phyloP scores from a whole-genome alignment of 441 rosid species.

The Melastoma candidum region DNA sequence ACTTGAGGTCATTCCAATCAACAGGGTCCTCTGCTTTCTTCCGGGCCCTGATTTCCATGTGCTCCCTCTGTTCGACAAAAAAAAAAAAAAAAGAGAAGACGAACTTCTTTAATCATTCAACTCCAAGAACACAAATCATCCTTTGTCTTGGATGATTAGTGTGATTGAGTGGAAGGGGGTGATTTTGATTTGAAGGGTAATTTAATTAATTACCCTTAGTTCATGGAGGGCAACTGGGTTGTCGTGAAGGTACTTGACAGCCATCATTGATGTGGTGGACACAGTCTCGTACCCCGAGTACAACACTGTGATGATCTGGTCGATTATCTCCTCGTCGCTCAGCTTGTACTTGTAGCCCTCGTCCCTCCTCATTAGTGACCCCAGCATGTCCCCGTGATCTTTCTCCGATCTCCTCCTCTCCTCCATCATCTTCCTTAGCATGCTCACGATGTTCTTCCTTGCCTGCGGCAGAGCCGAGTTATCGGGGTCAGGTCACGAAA shows the following conservation, averaged over 20 bases:
- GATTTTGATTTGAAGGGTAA: background rate
- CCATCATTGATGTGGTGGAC: slow-evolving; percentile 93
- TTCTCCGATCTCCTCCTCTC: slow-evolving; percentile 42
- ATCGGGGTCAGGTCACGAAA: background rate
- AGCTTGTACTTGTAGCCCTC: slow-evolving; percentile 31
- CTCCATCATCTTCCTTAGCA: slow-evolving; percentile 44
- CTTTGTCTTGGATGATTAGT: too few species aligned
- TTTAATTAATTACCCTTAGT: slow-evolving; percentile 47
- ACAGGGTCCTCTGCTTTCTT: slow-evolving; percentile 61
- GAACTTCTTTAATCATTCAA: background rate
- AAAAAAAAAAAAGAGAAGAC: background rate
- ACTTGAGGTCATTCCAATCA: slow-evolving; percentile 50
- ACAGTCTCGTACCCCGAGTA: slow-evolving; percentile 93
- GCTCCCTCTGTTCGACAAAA: slow-evolving; percentile 46
- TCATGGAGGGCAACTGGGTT: slow-evolving; percentile 65
- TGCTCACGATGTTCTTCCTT: slow-evolving; percentile 49
- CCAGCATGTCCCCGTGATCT: slow-evolving; percentile 59
- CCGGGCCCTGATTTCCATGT: slow-evolving; percentile 45
- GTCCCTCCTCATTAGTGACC: slow-evolving; percentile 52
- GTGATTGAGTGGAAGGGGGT: too few species aligned
- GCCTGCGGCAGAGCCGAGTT: slow-evolving; percentile 35
- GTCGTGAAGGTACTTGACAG: slow-evolving; percentile 78
- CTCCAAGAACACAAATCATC: background rate
- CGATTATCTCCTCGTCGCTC: slow-evolving; percentile 64
- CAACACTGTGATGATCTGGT: slow-evolving; percentile 72